Evolutionary conservation across 2,329 filamentous ascomycete species (phyloP), one percentile per base, ranked within the genome.

Genomic region (Penicillium psychrosexuale): DNA sequence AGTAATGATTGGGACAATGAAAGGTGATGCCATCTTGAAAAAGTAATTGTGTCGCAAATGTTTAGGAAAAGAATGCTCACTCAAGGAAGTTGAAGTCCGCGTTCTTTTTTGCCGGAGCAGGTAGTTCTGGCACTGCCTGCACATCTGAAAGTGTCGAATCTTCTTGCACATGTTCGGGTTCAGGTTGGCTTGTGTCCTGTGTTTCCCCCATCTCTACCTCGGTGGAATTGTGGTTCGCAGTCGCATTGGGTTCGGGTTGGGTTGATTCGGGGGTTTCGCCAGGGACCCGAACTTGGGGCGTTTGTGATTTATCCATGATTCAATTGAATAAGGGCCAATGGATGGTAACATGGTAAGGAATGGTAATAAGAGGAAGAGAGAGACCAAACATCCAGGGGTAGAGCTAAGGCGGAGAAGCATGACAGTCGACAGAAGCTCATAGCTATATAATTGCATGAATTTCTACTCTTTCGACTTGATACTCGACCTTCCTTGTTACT

Each of bases 141-240:
- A 51, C 61, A 60, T 68, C 59, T n/a, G 47, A 47, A n/a, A 68
- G 31, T 38, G 48, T 48, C 15, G 43, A 48, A 42, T 69, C 63
- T 53, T 66, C 58, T 59, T 62, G 31, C 60, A 60, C 51, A 47
- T 59, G 33, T 27, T 60, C 53, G 44, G 57, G 33, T 27, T 61
- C 61, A 15, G 53, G 19, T 39, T 59, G 55, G 15, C 33, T 33
- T 46, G 60, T 48, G 6, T 61, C 58, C 9, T 61, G 58, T 13
- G 59, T 58, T 15, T 55, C 61, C 17, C 54, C 53, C 65, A 71
- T 70, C 40, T 69, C 64, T 8, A 67, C 60, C 54, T 72, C 68
- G 22, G 56, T 56, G 24, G 40, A 56, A 22, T 54, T 50, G 27
- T 47, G 50, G 27, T 39, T 57, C 17, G 44, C 9, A 15, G 74